Conservation (phyloP, 257 asterid species). For the Schizonepeta tenuifolia region DNA sequence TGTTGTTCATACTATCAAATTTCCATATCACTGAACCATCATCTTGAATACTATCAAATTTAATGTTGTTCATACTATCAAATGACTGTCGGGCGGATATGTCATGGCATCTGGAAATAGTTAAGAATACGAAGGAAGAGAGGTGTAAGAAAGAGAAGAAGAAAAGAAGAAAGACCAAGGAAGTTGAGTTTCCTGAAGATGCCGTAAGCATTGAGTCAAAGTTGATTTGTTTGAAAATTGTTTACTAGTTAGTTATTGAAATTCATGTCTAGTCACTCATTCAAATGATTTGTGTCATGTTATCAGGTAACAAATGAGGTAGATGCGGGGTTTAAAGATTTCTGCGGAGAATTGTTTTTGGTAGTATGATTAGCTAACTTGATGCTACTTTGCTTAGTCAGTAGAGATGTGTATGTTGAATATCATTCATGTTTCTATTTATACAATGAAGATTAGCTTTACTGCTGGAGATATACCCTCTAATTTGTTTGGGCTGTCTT, state of each 20-base stretch:
- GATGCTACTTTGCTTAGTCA: not conserved
- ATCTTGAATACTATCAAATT: too few species aligned
- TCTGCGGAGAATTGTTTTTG: constrained; percentile 66
- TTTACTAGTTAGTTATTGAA: constrained; percentile 26
- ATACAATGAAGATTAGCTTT: not conserved
- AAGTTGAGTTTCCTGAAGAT: constrained; percentile 40
- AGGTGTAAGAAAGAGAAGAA: constrained; percentile 48
- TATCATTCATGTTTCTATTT: constrained; percentile 8
- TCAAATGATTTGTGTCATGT: constrained; percentile 2
- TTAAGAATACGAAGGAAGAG: constrained; percentile 44
- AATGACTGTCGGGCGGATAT: too few species aligned
- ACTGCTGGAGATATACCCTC: not conserved
- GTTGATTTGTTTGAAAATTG: constrained; percentile 12
- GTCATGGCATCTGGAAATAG: constrained; percentile 43
- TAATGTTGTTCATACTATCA: too few species aligned
- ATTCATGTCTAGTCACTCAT: not conserved
- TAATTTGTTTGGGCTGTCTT: constrained; percentile 1
- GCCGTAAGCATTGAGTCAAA: constrained; percentile 42
- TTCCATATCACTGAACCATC: too few species aligned
- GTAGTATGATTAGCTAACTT: constrained; percentile 41
- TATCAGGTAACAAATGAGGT: constrained; percentile 54
- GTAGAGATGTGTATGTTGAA: not conserved
- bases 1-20: too few species aligned
- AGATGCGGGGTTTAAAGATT: constrained; percentile 54
- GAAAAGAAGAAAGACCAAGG: constrained; percentile 50